phyloP scores from a whole-genome alignment of 2,329 filamentous ascomycete species.

The Monosporascus sp. region DNA sequence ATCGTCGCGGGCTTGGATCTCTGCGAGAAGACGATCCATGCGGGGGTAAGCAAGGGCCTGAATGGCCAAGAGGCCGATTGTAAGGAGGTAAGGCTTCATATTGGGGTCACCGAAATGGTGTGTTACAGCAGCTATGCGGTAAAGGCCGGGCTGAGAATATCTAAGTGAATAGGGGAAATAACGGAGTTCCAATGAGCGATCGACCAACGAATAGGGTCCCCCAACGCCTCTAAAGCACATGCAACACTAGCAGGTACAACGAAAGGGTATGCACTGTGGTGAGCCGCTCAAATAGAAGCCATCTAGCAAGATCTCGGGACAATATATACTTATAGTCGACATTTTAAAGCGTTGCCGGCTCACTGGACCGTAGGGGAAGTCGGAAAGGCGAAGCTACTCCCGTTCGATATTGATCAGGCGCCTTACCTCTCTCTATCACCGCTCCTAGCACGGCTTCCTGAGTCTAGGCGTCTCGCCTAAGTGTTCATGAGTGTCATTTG shows the following conservation, averaged over 20 bases:
- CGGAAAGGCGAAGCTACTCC: not conserved
- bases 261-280: not conserved
- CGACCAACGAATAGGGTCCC: not conserved
- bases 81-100: slow-evolving; percentile 16
- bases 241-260: not conserved
- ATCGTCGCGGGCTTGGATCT: slow-evolving; percentile 18
- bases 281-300: not conserved
- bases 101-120: not conserved
- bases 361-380: not conserved
- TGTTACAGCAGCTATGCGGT: not conserved
- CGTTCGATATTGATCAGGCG: not conserved
- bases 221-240: not conserved
- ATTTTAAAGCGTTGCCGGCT: not conserved
- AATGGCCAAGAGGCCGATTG: slow-evolving; percentile 8
- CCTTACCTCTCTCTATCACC: not conserved
- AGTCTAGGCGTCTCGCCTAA: not conserved
- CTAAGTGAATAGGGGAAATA: not conserved
- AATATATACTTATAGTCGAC: not conserved
- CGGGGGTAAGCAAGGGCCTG: slow-evolving; percentile 18
- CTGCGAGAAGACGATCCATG: slow-evolving; percentile 15
- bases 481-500: not conserved
- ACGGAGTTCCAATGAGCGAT: not conserved
- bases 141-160: no score
- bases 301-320: not conserved
- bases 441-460: not conserved